phyloP scores from a whole-genome alignment of 2,329 filamentous ascomycete genomes.

The Cordyceps militaris region DNA sequence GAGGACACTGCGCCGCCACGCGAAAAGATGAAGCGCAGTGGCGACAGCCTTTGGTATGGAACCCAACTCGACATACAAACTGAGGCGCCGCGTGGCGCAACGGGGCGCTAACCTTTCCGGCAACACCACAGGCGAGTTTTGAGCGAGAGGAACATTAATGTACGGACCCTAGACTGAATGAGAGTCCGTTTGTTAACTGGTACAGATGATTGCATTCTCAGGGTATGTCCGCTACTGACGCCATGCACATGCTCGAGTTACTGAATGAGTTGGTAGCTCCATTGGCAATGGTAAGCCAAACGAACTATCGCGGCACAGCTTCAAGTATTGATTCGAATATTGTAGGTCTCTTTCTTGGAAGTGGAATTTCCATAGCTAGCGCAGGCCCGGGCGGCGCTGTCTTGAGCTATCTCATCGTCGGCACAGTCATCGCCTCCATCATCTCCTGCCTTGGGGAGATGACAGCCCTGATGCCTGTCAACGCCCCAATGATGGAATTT shows the following conservation, averaged over 20 bases:
- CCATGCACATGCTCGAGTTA: not conserved
- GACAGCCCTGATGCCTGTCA: constrained; percentile 33
- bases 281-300: constrained; percentile 31
- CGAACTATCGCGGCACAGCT: no score
- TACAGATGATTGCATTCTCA: constrained; percentile 37
- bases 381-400: constrained; percentile 35
- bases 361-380: constrained; percentile 31
- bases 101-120: not conserved
- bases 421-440: constrained; percentile 35
- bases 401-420: constrained; percentile 34
- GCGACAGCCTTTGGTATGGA: constrained; percentile 10
- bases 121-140: constrained; percentile 28
- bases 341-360: constrained; percentile 32
- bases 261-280: not conserved
- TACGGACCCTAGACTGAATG: constrained; percentile 14
- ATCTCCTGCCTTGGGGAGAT: constrained; percentile 36
- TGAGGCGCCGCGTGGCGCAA: not conserved
- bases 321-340: not conserved
- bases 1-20: not conserved
- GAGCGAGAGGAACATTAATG: constrained; percentile 34
- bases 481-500: constrained; percentile 33
- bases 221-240: constrained; percentile 24
- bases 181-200: constrained; percentile 8
- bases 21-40: constrained; percentile 10
- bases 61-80: not conserved